A percentile compares a stretch with the other conserved stretches of the same genome.
These are phyloP conservation scores for Oidiodendron maius DNA, from an alignment of 495 filamentous ascomycete genomes.

Conservation along the genomic window DNA sequence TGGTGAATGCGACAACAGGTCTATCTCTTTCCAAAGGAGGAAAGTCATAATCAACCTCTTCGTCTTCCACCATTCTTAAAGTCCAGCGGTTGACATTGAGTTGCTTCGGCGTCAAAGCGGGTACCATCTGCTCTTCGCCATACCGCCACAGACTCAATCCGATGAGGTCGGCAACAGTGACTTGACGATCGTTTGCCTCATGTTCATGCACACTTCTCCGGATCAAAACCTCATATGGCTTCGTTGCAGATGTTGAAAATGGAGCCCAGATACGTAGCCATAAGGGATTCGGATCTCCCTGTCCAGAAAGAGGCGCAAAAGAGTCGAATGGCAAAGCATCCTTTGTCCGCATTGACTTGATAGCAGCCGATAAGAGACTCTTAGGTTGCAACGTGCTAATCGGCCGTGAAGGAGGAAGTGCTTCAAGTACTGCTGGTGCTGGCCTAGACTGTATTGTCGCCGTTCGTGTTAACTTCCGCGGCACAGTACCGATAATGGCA, in stretches of 20 bases:
- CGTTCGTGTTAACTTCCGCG: conserved; percentile 42
- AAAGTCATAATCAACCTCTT: conserved; percentile 93
- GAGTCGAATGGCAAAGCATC: conserved; percentile 76
- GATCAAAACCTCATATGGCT: conserved; percentile 67
- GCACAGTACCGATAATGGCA: conserved; percentile 49
- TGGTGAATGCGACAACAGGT: conserved; percentile 78
- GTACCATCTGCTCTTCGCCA: conserved; percentile 71
- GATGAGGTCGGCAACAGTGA: conserved; percentile 86
- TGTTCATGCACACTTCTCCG: conserved; percentile 68
- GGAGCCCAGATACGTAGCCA: conserved; percentile 83
- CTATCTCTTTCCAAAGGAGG: conserved; percentile 76
- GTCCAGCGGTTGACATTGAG: conserved; percentile 89
- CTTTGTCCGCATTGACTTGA: conserved; percentile 75
- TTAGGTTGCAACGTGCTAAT: conserved; percentile 78
- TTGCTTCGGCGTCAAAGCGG: conserved; percentile 59
- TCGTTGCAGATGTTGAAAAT: conserved; percentile 65
- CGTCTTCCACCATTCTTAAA: conserved; percentile 88
- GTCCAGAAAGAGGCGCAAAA: conserved; percentile 81
- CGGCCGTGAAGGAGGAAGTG: conserved; percentile 86
- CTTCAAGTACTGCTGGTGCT: conserved; percentile 57
- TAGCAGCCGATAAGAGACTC: conserved; percentile 58
- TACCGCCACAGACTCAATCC: conserved; percentile 86
- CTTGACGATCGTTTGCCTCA: conserved; percentile 52
- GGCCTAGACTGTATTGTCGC: conserved; percentile 57
- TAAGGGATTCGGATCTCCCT: conserved; percentile 75